Conservation (phyloP, 306 rosid species). For the Gynostemma pentaphyllum region DNA sequence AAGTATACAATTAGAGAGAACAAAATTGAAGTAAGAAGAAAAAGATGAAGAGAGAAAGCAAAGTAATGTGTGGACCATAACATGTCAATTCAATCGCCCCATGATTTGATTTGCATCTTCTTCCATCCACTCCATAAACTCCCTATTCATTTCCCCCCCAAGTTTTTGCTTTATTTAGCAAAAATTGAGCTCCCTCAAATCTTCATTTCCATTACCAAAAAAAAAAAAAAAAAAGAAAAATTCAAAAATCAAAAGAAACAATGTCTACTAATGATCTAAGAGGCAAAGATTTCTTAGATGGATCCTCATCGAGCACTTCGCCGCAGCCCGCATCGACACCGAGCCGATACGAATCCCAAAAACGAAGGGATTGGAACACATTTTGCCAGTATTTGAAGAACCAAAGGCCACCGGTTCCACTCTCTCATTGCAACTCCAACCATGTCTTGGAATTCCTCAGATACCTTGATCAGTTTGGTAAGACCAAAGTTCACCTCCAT, state of each 20-base stretch:
- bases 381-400: conserved; percentile 85
- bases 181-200: conserved; percentile 5
- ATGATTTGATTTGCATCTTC: conserved; percentile 52
- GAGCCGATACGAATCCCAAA: conserved; percentile 90
- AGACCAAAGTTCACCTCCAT: conserved; percentile 83
- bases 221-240: neutral
- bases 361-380: conserved; percentile 96
- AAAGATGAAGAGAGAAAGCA: conserved; percentile 38
- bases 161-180: conserved; percentile 20
- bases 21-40: conserved; percentile 17
- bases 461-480: conserved; percentile 87
- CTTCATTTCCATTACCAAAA: neutral
- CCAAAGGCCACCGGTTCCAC: conserved; percentile 73
- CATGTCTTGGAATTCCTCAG: conserved; percentile 83
- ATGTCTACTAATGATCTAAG: conserved; percentile 37
- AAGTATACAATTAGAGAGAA: neutral
- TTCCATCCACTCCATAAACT: conserved; percentile 18
- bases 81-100: conserved; percentile 67
- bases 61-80: conserved; percentile 58
- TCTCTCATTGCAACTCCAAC: conserved; percentile 68
- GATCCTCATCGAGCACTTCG: conserved; percentile 35
- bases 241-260: neutral
- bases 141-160: conserved; percentile 67
- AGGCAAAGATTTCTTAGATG: conserved; percentile 46
- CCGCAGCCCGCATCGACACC: conserved; percentile 32